Conservation (phyloP, 106 monocot genomes). For the Dioscorea alata region DNA sequence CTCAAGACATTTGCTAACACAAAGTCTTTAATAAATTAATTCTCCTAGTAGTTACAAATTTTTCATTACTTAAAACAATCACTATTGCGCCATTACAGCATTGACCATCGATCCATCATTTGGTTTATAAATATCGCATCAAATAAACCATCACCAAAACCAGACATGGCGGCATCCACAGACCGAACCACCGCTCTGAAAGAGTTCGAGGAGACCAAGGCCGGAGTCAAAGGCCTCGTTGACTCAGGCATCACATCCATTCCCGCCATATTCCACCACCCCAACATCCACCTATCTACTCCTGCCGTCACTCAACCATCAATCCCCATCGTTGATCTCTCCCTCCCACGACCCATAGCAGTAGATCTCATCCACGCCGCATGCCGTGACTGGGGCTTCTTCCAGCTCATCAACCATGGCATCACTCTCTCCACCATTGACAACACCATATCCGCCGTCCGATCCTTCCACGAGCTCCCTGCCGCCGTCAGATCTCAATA, state of each 20-base stretch:
- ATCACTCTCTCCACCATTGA: slow-evolving; percentile 5
- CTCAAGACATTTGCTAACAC: too few species aligned
- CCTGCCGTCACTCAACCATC: not conserved
- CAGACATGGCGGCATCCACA: too few species aligned
- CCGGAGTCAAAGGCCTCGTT: slow-evolving; percentile 7
- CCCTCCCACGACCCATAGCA: too few species aligned
- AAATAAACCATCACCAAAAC: too few species aligned
- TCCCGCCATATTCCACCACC: slow-evolving; percentile 13
- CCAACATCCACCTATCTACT: slow-evolving; percentile 32
- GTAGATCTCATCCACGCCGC: not conserved
- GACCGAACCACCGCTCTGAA: too few species aligned
- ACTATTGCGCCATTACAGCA: too few species aligned
- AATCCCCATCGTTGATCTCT: not conserved
- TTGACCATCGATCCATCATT: too few species aligned
- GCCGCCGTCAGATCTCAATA: not conserved
- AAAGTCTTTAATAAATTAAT: too few species aligned
- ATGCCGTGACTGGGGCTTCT: slow-evolving; percentile 21
- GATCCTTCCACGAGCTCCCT: slow-evolving; percentile 8
- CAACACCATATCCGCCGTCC: slow-evolving; percentile 3
- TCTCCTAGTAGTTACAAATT: too few species aligned
- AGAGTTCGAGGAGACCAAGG: too few species aligned
- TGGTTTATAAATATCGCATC: too few species aligned
- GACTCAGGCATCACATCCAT: not conserved
- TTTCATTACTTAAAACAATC: too few species aligned
- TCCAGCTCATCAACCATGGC: slow-evolving; percentile 31